These are phyloP conservation scores for Populus ilicifolia DNA, from an alignment of 345 rosid genomes.

Conservation along the genomic window DNA sequence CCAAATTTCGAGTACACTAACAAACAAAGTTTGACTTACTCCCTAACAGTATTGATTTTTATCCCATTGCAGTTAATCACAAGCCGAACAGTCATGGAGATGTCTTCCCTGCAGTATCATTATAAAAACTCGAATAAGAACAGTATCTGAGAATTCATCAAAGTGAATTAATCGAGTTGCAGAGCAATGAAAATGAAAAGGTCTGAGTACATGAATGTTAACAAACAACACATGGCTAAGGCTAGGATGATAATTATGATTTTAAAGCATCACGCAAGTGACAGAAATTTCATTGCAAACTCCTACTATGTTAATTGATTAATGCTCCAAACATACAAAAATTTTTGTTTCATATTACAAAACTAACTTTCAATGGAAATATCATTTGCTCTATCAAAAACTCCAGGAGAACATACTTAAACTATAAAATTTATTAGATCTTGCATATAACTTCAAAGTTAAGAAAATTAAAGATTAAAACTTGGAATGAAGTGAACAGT, in stretches of 20 bases:
- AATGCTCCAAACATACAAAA: background rate
- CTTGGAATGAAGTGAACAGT: background rate
- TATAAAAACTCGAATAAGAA: conserved; percentile 9
- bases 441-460: background rate
- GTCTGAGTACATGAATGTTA: background rate
- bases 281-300: background rate
- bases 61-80: conserved; percentile 86
- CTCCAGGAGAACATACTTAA: background rate
- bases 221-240: background rate
- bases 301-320: background rate
- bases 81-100: conserved; percentile 85
- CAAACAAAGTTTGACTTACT: conserved; percentile 47
- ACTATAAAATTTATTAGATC: background rate
- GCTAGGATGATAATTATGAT: background rate
- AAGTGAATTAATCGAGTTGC: background rate
- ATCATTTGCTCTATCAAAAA: background rate
- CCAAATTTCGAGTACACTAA: background rate
- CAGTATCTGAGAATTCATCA: background rate
- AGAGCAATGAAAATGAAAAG: background rate
- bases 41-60: conserved; percentile 74
- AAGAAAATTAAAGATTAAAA: background rate
- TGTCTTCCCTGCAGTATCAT: conserved; percentile 59
- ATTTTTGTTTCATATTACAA: background rate
- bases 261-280: background rate
- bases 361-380: background rate